phyloP scores from a whole-genome alignment of 768 basidiomycete species.

The Leucogyrophana mollusca region DNA sequence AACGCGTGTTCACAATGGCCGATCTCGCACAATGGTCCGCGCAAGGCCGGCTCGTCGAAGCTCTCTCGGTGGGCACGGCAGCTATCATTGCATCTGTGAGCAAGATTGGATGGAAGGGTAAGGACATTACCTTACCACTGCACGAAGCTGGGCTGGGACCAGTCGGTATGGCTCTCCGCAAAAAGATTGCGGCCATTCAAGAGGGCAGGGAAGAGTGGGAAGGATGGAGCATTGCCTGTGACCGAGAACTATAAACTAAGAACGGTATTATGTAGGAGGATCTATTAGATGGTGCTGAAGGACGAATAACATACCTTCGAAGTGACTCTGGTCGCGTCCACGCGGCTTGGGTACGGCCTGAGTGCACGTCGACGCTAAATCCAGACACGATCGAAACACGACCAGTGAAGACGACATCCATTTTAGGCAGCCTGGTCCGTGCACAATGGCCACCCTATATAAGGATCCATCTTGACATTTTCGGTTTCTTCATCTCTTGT shows the following conservation, averaged over 20 bases:
- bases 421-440: conserved; percentile 44
- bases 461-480: background rate
- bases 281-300: no score
- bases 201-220: conserved; percentile 62
- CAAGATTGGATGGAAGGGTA: conserved; percentile 69
- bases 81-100: conserved; percentile 73
- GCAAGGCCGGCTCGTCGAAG: conserved; percentile 71
- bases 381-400: no score
- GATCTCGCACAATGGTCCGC: conserved; percentile 56
- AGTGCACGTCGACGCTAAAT: no score
- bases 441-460: conserved; percentile 42
- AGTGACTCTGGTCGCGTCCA: no score
- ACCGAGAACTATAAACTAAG: no score
- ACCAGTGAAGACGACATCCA: no score
- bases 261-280: no score
- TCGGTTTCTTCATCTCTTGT: conserved; percentile 71
- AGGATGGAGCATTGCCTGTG: conserved; percentile 60
- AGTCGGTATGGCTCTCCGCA: conserved; percentile 69
- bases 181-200: conserved; percentile 73
- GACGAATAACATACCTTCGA: no score
- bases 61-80: conserved; percentile 85
- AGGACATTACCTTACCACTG: conserved; percentile 62
- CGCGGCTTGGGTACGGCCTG: no score
- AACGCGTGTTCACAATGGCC: conserved; percentile 57
- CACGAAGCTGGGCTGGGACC: conserved; percentile 47